Evolutionary conservation across 257 asterid species (phyloP), one percentile per base, ranked within the genome.

Genomic region (Rhazya stricta): DNA sequence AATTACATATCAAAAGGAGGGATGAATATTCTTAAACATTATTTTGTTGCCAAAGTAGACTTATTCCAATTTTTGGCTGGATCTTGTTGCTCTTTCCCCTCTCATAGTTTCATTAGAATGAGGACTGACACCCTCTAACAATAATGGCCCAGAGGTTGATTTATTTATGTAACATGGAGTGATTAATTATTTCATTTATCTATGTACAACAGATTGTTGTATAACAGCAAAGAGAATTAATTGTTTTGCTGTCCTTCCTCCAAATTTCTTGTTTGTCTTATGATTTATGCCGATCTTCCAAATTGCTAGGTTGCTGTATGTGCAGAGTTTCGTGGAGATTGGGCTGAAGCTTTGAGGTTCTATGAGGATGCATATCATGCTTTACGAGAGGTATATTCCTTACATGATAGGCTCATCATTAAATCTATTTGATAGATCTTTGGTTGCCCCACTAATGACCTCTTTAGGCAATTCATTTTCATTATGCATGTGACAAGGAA

Each of bases 301-400:
- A 82, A 84, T 83, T 84, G 79, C 91, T 85, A 95, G 99, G 99
- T 88, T 86, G 99, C 96, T 87, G 90, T 91, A 79, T 92, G 89
- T 88, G 96, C 97, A 83, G 99, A 95, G 79, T 95, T 92, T 78
- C 90, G 97, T 54, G 86, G 97, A 83, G 99, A 95, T 81, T 95
- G 99, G 99, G 84, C 69, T 73, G 99, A 95, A 85, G 98, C 96
- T 84, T 88, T 89, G 76, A 91, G 87, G 87, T 78, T 85, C 51
- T 95, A 95, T 54, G 96, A 92, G 83, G 99, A 95, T 83, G 96
- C 97, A 57, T 95, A 95, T 80, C 91, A 87, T 71, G 86, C 91
- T 45, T 82, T 91, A 78, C 92, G 93, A 42, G 98, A 92, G 97
- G 99, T 95, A 86, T 72, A 67, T 67, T 81, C 58, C 39, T 73